Percentiles rank a stretch among this genome's conserved stretches.
phyloP scores from a whole-genome alignment of 768 basidiomycete genomes.

The Ephemerocybe angulata region DNA sequence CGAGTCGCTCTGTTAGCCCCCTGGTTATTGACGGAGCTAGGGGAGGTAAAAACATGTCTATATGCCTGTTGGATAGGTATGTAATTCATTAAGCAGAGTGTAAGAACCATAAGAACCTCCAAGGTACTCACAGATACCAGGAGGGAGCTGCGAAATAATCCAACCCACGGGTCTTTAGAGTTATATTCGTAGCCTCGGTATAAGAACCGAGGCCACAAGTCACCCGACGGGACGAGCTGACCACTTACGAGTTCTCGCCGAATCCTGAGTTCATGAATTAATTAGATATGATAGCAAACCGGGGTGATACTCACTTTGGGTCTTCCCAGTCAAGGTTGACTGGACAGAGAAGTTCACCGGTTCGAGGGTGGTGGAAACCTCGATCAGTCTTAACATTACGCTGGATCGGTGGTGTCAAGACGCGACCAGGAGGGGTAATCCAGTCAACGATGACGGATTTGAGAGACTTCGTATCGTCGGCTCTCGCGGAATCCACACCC shows the following conservation, averaged over 20 bases:
- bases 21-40: neutral
- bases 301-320: neutral
- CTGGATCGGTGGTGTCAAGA: constrained; percentile 9
- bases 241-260: neutral
- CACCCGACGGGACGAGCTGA: neutral
- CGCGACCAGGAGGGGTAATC: constrained; percentile 12
- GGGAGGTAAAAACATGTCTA: constrained; percentile 7
- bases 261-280: neutral
- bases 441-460: constrained; percentile 12
- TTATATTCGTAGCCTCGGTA: neutral
- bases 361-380: constrained; percentile 10
- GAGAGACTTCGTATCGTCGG: constrained; percentile 7
- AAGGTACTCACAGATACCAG: neutral
- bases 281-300: neutral
- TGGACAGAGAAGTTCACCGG: neutral
- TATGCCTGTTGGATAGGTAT: neutral
- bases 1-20: neutral
- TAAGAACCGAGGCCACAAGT: too few species aligned
- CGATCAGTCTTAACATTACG: constrained; percentile 13
- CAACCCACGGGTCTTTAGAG: neutral
- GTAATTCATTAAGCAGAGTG: neutral
- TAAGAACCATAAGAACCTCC: too few species aligned
- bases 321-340: neutral
- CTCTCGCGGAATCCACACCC: constrained; percentile 8
- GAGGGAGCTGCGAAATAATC: neutral